Conservation (phyloP, 2,329 filamentous ascomycete species). For the Aureobasidium namibiae region DNA sequence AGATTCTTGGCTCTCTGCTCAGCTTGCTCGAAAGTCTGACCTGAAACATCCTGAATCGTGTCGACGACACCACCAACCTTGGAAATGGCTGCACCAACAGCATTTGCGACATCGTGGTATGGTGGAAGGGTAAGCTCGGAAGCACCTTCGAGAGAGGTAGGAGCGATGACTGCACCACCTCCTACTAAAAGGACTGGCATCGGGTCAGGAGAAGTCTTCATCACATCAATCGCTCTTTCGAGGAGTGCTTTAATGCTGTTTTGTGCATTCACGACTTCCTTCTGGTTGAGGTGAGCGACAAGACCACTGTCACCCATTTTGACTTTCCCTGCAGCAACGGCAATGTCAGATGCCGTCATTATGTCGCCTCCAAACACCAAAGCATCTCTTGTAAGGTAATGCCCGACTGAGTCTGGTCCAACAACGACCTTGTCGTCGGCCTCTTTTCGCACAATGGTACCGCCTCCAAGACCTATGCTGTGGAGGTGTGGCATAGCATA, state of each 20-base stretch:
- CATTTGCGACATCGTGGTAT: conserved; percentile 50
- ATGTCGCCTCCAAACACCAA: conserved; percentile 46
- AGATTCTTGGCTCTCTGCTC: conserved; percentile 30
- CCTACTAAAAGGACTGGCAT: conserved; percentile 50
- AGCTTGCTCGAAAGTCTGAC: conserved; percentile 30
- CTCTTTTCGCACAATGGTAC: conserved; percentile 34
- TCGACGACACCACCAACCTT: conserved; percentile 48
- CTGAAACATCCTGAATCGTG: conserved; percentile 39
- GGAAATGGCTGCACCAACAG: conserved; percentile 52
- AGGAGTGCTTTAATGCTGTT: conserved; percentile 39
- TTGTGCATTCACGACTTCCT: conserved; percentile 20
- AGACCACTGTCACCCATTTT: conserved; percentile 20
- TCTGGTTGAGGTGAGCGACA: conserved; percentile 16
- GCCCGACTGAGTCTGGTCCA: conserved; percentile 51
- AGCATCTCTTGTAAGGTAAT: conserved; percentile 41
- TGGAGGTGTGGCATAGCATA: conserved; percentile 40
- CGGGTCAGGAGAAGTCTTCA: conserved; percentile 48
- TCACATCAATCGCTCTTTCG: conserved; percentile 45
- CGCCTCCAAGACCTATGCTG: conserved; percentile 50
- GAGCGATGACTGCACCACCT: conserved; percentile 47
- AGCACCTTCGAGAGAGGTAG: conserved; percentile 42
- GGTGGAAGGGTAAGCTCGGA: conserved; percentile 43
- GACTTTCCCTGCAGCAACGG: conserved; percentile 27
- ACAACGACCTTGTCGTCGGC: conserved; percentile 32
- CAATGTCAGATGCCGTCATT: conserved; percentile 47